Evolutionary conservation across 75 land plant genomes (phyloP).

Genomic region (Pseudotsuga menziesii): DNA sequence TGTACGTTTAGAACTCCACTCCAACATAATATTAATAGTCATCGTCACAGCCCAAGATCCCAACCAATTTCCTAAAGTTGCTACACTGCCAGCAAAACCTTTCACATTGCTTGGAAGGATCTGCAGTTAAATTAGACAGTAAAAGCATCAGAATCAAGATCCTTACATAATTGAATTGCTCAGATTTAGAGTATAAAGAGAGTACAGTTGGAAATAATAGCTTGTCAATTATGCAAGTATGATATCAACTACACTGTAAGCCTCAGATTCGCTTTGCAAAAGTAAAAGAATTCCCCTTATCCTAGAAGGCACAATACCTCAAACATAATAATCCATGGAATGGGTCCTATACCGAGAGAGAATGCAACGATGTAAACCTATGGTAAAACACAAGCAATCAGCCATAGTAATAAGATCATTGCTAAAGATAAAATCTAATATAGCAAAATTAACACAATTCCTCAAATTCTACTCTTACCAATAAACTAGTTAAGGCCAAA

Average conservation of each 20-base stretch:
- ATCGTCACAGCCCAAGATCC: conserved; percentile 51
- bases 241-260: not conserved
- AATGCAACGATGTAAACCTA: conserved; percentile 33
- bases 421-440: not conserved
- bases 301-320: conserved; percentile 22
- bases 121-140: conserved; percentile 20
- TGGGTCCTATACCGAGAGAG: conserved; percentile 41
- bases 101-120: conserved; percentile 70
- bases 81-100: conserved; percentile 79
- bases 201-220: too few species aligned
- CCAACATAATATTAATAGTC: conserved; percentile 60
- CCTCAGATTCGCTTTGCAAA: not conserved
- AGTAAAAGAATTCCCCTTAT: not conserved
- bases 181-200: too few species aligned
- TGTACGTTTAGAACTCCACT: conserved; percentile 69
- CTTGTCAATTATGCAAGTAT: not conserved
- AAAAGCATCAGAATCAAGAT: not conserved
- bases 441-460: not conserved
- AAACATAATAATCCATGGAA: conserved; percentile 48
- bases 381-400: not conserved
- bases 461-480: not conserved
- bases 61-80: conserved; percentile 73
- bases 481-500: conserved; percentile 2
- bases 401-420: too few species aligned
- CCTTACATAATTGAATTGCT: too few species aligned